A percentile compares a stretch with the other conserved stretches of the same genome.
These are phyloP conservation scores for Oryza longistaminata DNA, from an alignment of 176 grass and related monocot species.

Conservation along the genomic window DNA sequence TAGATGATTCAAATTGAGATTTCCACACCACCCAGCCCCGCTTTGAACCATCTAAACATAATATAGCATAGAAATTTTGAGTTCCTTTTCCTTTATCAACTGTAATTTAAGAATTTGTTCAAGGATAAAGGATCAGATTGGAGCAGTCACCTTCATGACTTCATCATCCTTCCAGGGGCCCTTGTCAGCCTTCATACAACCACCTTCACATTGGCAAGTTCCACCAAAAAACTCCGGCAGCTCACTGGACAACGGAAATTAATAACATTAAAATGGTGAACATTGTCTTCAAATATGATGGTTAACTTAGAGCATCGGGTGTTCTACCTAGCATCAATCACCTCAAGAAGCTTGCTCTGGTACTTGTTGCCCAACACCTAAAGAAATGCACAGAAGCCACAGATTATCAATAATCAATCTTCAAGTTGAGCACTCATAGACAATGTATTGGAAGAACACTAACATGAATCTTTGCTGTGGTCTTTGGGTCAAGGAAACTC, in stretches of 20 bases:
- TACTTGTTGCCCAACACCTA: slow-evolving; percentile 97
- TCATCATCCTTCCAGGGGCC: slow-evolving; percentile 95
- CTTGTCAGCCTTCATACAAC: slow-evolving; percentile 90
- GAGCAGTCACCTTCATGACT: slow-evolving; percentile 63
- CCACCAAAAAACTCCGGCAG: slow-evolving; percentile 96
- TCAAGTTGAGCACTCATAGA: neutral
- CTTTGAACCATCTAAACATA: slow-evolving; percentile 77
- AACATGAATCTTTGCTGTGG: slow-evolving; percentile 94
- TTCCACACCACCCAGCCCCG: slow-evolving; percentile 69
- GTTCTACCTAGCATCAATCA: slow-evolving; percentile 88
- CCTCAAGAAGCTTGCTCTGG: slow-evolving; percentile 96
- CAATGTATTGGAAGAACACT: slow-evolving; percentile 15
- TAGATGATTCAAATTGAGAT: slow-evolving; percentile 25
- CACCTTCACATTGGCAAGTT: slow-evolving; percentile 81
- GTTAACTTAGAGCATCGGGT: neutral
- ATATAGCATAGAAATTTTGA: slow-evolving; percentile 15
- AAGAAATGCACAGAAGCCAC: slow-evolving; percentile 34
- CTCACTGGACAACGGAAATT: slow-evolving; percentile 55
- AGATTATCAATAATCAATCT: slow-evolving; percentile 6
- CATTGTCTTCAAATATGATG: neutral
- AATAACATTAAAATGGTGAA: neutral
- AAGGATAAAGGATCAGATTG: neutral
- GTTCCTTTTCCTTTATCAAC: neutral
- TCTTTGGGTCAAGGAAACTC: slow-evolving; percentile 97
- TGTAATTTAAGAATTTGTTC: slow-evolving; percentile 7